Conservation (phyloP, 352 stramenopile species). For the Pythium folliculosum region DNA sequence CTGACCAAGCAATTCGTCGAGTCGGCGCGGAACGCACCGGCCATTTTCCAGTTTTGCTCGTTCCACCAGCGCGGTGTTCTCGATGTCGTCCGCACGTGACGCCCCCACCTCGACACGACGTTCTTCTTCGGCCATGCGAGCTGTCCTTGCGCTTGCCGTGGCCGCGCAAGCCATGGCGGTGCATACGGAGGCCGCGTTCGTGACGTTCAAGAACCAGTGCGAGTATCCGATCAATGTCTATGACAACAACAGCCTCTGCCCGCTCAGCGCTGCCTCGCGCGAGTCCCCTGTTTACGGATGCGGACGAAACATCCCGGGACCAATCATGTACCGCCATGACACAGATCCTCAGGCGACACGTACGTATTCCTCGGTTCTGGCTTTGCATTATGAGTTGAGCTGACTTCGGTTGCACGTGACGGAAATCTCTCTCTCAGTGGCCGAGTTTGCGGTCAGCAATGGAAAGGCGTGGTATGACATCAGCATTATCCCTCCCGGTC, state of each 20-base stretch:
- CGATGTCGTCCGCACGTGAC: background rate
- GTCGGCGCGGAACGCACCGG: background rate
- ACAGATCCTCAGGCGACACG: conserved; percentile 22
- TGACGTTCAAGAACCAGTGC: conserved; percentile 37
- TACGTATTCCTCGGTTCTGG: conserved; percentile 11
- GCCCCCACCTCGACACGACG: background rate
- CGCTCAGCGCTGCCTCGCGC: conserved; percentile 13
- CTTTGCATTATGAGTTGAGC: background rate
- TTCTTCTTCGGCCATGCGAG: background rate
- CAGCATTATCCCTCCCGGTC: conserved; percentile 35
- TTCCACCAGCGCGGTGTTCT: background rate
- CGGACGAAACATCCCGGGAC: conserved; percentile 13
- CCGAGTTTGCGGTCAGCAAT: conserved; percentile 26
- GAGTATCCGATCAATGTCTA: conserved; percentile 36
- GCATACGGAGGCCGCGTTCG: background rate
- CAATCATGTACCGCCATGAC: conserved; percentile 28
- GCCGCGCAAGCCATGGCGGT: background rate
- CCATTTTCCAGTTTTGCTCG: background rate
- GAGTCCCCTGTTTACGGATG: conserved; percentile 20
- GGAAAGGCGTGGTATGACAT: conserved; percentile 38
- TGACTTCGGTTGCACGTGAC: background rate
- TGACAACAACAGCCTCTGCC: conserved; percentile 26
- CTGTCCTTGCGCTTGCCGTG: background rate
- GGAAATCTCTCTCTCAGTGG: conserved; percentile 17
- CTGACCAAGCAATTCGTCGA: background rate